Conservation (phyloP, 2,329 filamentous ascomycete genomes). For the Trichoderma koningiopsis region DNA sequence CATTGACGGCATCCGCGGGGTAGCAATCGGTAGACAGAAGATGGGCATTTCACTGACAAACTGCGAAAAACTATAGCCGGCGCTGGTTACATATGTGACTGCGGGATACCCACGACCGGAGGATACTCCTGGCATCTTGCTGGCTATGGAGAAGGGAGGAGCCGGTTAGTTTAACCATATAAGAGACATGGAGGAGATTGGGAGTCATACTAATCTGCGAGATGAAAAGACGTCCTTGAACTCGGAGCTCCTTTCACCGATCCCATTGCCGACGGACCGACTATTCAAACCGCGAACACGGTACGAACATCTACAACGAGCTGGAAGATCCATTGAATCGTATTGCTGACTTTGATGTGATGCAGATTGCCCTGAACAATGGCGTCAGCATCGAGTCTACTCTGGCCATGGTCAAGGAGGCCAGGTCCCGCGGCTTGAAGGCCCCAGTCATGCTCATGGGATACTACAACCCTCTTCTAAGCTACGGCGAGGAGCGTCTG, state of each 20-base stretch:
- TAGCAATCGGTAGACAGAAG: background rate
- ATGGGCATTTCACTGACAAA: conserved; percentile 28
- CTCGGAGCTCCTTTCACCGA: conserved; percentile 96
- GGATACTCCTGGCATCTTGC: conserved; percentile 78
- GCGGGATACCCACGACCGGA: conserved; percentile 86
- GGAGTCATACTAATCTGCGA: conserved; percentile 1
- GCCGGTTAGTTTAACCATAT: conserved; percentile 61
- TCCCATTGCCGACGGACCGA: conserved; percentile 95
- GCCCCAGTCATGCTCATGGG: conserved; percentile 93
- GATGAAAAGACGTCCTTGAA: conserved; percentile 75
- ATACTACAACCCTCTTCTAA: conserved; percentile 95
- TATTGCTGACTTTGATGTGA: conserved; percentile 4
- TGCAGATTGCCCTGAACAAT: conserved; percentile 73
- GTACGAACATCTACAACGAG: conserved; percentile 44
- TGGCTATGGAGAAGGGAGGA: conserved; percentile 90
- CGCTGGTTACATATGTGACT: conserved; percentile 94
- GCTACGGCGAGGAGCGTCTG: conserved; percentile 90
- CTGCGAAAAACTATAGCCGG: conserved; percentile 57
- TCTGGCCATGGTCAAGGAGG: conserved; percentile 80
- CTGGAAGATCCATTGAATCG: background rate
- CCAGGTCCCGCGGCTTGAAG: conserved; percentile 74
- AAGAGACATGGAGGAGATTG: background rate
- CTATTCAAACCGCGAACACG: conserved; percentile 94
- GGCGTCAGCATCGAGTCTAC: conserved; percentile 81
- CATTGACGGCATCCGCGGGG: conserved; percentile 22